Evolutionary conservation across 768 basidiomycete species (phyloP), one percentile per base, ranked within the genome.

Genomic region (Lyophyllum decastes): DNA sequence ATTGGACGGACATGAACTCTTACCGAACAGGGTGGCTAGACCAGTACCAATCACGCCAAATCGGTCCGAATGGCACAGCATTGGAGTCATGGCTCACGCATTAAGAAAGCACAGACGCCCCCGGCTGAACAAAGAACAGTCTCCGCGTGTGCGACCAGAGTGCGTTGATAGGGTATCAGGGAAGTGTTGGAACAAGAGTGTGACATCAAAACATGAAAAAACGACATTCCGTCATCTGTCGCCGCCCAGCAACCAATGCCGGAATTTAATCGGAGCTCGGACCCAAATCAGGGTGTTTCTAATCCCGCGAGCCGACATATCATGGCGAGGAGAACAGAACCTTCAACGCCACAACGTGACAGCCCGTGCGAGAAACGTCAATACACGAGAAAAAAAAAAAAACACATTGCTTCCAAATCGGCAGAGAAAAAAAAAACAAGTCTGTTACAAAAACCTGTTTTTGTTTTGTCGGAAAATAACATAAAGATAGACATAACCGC

Each of bases 301-400:
- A 38, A 38, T 38, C 35, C 35, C 35, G 35, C 35, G 35, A 38
- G 35, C 11, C 35, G 35, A 38, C 35, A 38, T 38, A 38, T 12
- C 10, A 12, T 11, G 14, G 2, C 4, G 14, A 38, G 35, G 3
- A 17, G 35, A 38, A 38, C 35, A 38, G 11, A 38, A 38, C 35
- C 35, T 38, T 58, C 17, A 30, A 58, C 57, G 57, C 57, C 57
- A 58, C 57, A 58, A 19, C 34, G 1, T 54, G 57, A 58, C 57
- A 58, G 38, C 7, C 51, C 30, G 57, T 58, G 57, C 40, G 52
- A 58, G 47, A 21, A 33, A 34, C 27, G n/a, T 33, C 44, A 8
- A 35, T 9, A 22, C 16, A 2, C 19, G 19, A 34, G 30, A 1
- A 34, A 45, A 2, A 35, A 46, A 17, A 47, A 33, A 22, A 30